Base-by-base conservation (phyloP, 768 basidiomycete genomes). In the Lactarius sanguifluus region DNA sequence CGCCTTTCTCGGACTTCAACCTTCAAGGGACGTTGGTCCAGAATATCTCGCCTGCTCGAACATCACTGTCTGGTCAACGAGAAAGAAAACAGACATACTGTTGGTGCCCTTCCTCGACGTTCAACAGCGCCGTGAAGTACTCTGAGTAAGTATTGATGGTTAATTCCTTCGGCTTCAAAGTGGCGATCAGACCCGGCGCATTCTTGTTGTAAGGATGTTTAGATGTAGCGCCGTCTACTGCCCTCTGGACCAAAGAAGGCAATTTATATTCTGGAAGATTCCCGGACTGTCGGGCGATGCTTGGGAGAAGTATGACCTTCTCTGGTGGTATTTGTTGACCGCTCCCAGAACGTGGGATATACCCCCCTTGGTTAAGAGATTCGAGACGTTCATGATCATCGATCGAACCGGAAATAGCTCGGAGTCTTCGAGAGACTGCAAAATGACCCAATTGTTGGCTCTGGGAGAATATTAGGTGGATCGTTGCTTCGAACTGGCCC, bases 71-170 rank as follows among this genome's bases (percentile, higher is more conserved):
- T 23, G 38, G 18, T 18, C n/a, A 47, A 15, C n/a, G 40, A 43
- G 13, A 59, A n/a, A 41, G 10, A 15, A n/a, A 16, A 28, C 75
- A 72, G 4, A 86, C 81, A 30, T 76, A 70, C 73, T 86, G 84
- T 6, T 87, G 85, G 10, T 80, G 78, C 16, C 81, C 78, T 40
- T 76, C 75, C 45, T 68, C 59, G 4, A 70, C 36, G 15, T 62
- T 64, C 3, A 70, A 43, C 40, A 67, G 32, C 13, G 62, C 57
- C 10, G 34, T 45, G 20, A 63, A 67, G 23, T 45, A 67, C 34
- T 63, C 5, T 16, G 40, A 3, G 25, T 63, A 67, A 7, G 62
- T 67, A 12, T 59, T 34, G 7, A 47, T 38, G 9, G 15, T 45
- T 25, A 67, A 40, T 0, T 28, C 18, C 1, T 0, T 18, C 1